Base-by-base conservation (phyloP, 768 basidiomycete species). In the Termitomyces sp. region DNA sequence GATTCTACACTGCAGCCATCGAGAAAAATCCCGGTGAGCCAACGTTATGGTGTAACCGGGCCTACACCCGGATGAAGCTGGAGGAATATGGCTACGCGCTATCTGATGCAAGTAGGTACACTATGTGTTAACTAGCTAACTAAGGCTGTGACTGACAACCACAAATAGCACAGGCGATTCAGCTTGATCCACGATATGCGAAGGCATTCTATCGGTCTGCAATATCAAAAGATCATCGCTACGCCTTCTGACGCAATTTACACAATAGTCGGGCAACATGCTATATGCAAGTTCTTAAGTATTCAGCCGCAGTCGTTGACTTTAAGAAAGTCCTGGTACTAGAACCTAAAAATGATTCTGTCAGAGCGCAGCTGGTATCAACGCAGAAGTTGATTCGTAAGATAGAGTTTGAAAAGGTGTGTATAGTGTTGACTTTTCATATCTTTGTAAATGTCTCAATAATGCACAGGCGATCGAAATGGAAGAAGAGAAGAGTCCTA, bases 71-170 rank as follows among this genome's bases (percentile, higher is more conserved):
- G 52, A 92, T 95, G 72, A 97, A 92, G 74, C 73, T 98, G 56
- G 90, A 99, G 70, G 81, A 99, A 73, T 88, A 90, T 65, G 97
- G 97, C 3, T 94, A 94, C 67, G 97, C 94, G 16, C 81, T 96
- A 28, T 75, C 77, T 30, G 96, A 98, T 76, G 85, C 93, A 43
- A 84, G 94, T 94, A 66, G 69, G 88, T 81, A 49, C 38, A 47
- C n/a, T 49, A 55, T 53, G 54, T 44, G 54, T 36, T 49, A 20
- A 42, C 20, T 18, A 28, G 54, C 36, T 49, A 20, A 42, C 20
- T 18, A 28, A 56, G 28, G 18, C 36, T 16, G 49, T 57, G n/a
- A 30, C 62, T 54, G 38, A 61, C 57, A 10, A n/a, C 40, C 44
- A 48, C 20, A 14, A 60, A 50, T 62, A 94, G 92, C 82, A 57